Percentiles rank a stretch among this genome's conserved stretches.
These are phyloP conservation scores for Globisporangium spinosum DNA, from an alignment of 352 stramenopile genomes.

Conservation along the genomic window DNA sequence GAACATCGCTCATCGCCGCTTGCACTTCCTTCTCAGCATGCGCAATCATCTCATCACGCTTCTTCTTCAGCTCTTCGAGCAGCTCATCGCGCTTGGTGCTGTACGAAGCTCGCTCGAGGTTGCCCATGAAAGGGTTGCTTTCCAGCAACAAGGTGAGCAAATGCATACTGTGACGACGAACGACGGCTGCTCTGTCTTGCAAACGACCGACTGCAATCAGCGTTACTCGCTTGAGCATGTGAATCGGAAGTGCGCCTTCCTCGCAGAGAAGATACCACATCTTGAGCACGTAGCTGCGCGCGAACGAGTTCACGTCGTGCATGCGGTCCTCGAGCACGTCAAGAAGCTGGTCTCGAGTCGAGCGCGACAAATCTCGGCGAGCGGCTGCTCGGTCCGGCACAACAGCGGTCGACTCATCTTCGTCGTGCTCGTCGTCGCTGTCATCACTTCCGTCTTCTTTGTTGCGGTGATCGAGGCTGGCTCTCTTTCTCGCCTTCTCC, in stretches of 20 bases:
- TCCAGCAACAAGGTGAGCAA: conserved; percentile 90
- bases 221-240: conserved; percentile 74
- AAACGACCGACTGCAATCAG: conserved; percentile 85
- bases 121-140: conserved; percentile 93
- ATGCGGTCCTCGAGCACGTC: conserved; percentile 87
- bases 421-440: conserved; percentile 21
- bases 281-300: conserved; percentile 88
- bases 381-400: not conserved
- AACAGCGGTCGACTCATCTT: conserved; percentile 6
- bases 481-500: conserved; percentile 5
- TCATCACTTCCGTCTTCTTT: conserved; percentile 16
- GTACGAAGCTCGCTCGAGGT: conserved; percentile 85
- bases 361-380: conserved; percentile 47
- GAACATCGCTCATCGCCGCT: conserved; percentile 41
- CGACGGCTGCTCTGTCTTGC: conserved; percentile 92
- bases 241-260: conserved; percentile 82
- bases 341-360: conserved; percentile 75
- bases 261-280: conserved; percentile 87
- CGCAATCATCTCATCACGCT: conserved; percentile 75
- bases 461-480: conserved; percentile 15
- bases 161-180: conserved; percentile 84
- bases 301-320: conserved; percentile 93
- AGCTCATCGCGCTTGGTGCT: conserved; percentile 75
- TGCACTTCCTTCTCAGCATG: conserved; percentile 75
- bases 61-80: conserved; percentile 51